These are phyloP conservation scores for Polyporus arcularius DNA, from an alignment of 768 basidiomycete genomes.

Conservation along the genomic window DNA sequence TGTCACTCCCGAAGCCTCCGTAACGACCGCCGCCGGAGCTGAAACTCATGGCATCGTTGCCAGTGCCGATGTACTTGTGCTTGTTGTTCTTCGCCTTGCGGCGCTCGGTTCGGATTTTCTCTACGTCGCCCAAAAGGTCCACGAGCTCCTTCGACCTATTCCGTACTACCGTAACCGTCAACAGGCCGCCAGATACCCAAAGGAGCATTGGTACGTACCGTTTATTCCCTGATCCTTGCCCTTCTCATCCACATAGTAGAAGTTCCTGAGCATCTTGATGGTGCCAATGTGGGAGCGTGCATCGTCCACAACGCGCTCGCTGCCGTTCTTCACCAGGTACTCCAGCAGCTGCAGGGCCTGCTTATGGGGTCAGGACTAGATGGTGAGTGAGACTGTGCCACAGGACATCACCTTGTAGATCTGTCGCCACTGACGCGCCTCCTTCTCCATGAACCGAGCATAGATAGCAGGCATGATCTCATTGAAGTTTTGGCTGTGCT, in stretches of 20 bases:
- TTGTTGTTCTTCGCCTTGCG: slow-evolving; percentile 91
- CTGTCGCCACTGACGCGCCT: slow-evolving; percentile 97
- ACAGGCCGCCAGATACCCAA: background rate
- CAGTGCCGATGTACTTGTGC: slow-evolving; percentile 85
- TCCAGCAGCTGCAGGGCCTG: slow-evolving; percentile 92
- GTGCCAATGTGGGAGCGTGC: slow-evolving; percentile 93
- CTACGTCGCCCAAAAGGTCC: slow-evolving; percentile 89
- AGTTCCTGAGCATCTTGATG: slow-evolving; percentile 95
- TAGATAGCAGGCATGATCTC: slow-evolving; percentile 99
- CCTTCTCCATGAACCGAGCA: slow-evolving; percentile 95
- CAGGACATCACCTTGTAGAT: slow-evolving; percentile 84
- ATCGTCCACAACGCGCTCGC: slow-evolving; percentile 97
- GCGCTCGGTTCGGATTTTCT: slow-evolving; percentile 84
- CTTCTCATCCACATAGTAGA: slow-evolving; percentile 98
- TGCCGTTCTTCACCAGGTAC: slow-evolving; percentile 95
- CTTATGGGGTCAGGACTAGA: background rate
- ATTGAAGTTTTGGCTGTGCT: slow-evolving; percentile 89
- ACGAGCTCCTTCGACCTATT: slow-evolving; percentile 92
- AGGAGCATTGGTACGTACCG: slow-evolving; percentile 47
- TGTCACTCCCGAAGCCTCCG: slow-evolving; percentile 72
- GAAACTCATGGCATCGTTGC: slow-evolving; percentile 79
- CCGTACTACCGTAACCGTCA: slow-evolving; percentile 59
- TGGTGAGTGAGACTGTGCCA: background rate
- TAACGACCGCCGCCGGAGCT: slow-evolving; percentile 56
- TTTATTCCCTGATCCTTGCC: slow-evolving; percentile 98